These are phyloP conservation scores for Lactarius psammicola DNA, from an alignment of 768 basidiomycete species.

Conservation along the genomic window DNA sequence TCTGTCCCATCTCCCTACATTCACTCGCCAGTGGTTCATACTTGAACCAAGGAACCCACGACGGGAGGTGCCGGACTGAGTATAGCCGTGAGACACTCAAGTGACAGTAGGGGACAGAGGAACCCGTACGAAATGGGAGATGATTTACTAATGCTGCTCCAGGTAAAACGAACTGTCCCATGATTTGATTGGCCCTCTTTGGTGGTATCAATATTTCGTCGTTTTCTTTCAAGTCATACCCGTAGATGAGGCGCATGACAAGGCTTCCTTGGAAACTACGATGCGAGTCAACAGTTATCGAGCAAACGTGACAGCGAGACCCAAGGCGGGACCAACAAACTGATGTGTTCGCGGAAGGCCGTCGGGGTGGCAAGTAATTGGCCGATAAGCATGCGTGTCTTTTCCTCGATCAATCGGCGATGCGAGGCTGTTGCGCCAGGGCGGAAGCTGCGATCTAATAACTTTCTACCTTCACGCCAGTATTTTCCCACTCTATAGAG, in stretches of 20 bases:
- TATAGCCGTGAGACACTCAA: neutral
- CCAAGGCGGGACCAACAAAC: neutral
- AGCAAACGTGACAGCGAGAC: neutral
- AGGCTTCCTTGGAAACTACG: slow-evolving; percentile 1
- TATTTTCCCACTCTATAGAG: neutral
- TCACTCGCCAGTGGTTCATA: slow-evolving; percentile 2
- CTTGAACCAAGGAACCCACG: slow-evolving; percentile 7
- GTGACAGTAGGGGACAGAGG: too few species aligned
- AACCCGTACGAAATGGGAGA: slow-evolving; percentile 16
- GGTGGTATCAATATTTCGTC: neutral
- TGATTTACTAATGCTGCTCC: slow-evolving; percentile 4
- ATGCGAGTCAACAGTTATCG: neutral
- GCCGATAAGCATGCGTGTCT: slow-evolving; percentile 1
- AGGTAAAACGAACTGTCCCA: neutral
- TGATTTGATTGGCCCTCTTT: neutral
- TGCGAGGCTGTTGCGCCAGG: neutral
- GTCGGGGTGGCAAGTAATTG: neutral
- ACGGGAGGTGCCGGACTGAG: slow-evolving; percentile 1
- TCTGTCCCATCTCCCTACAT: neutral
- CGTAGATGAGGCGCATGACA: slow-evolving; percentile 13
- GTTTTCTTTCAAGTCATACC: slow-evolving; percentile 2
- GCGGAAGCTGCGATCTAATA: slow-evolving; percentile 14
- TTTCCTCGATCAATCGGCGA: slow-evolving; percentile 3
- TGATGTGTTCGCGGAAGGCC: slow-evolving; percentile 2
- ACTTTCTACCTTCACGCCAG: slow-evolving; percentile 2